Percentiles rank a stretch among this genome's conserved stretches.
These are phyloP conservation scores for Ogataea paraovalis DNA, from an alignment of 805 yeast species.

Conservation along the genomic window DNA sequence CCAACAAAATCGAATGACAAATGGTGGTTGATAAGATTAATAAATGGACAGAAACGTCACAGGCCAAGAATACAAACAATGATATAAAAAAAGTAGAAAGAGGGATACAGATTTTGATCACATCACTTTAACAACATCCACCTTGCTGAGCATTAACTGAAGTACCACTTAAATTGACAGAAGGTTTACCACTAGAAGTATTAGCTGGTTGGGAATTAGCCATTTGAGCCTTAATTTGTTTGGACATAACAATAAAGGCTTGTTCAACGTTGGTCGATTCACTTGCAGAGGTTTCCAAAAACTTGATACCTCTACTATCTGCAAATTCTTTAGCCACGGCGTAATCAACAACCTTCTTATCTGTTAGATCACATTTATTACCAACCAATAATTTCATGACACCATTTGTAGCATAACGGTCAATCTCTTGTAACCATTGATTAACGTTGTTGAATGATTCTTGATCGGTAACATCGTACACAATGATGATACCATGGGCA, in stretches of 20 bases:
- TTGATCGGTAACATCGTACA: slow-evolving; percentile 96
- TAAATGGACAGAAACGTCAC: background rate
- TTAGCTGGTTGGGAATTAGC: slow-evolving; percentile 53
- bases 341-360: slow-evolving; percentile 92
- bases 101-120: background rate
- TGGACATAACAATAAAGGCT: slow-evolving; percentile 97
- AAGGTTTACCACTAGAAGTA: slow-evolving; percentile 45
- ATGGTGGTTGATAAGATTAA: background rate
- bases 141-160: slow-evolving; percentile 41
- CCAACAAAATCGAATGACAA: background rate
- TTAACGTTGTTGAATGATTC: slow-evolving; percentile 94
- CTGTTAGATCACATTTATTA: slow-evolving; percentile 90
- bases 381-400: slow-evolving; percentile 95
- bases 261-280: slow-evolving; percentile 96
- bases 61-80: background rate
- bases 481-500: slow-evolving; percentile 97
- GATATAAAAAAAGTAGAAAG: background rate
- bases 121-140: slow-evolving; percentile 43
- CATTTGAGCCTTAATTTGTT: slow-evolving; percentile 96
- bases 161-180: slow-evolving; percentile 73
- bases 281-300: slow-evolving; percentile 93
- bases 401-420: slow-evolving; percentile 96
- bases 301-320: slow-evolving; percentile 89
- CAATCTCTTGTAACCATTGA: slow-evolving; percentile 98
- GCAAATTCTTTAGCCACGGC: slow-evolving; percentile 97